phyloP scores from a whole-genome alignment of 1,139 yeast genomes.

The Sugiyamaella xylanicola region DNA sequence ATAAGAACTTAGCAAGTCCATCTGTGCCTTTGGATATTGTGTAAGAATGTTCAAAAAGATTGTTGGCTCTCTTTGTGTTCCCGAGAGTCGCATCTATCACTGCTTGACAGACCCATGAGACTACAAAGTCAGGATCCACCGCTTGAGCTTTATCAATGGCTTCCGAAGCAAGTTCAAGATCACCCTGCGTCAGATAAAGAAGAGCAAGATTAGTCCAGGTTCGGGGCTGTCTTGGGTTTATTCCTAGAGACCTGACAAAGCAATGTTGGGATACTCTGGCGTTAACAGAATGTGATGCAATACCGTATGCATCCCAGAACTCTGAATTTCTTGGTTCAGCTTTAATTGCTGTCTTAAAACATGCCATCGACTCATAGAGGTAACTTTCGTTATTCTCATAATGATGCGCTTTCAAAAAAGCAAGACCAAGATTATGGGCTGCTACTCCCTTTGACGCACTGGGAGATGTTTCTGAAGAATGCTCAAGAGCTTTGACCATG shows the following conservation, averaged over 20 bases:
- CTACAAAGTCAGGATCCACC: constrained; percentile 71
- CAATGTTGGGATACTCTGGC: constrained; percentile 89
- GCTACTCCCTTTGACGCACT: constrained; percentile 51
- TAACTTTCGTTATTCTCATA: constrained; percentile 27
- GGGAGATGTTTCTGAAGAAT: constrained; percentile 40
- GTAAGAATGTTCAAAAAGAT: constrained; percentile 74
- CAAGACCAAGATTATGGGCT: constrained; percentile 70
- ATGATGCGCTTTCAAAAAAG: constrained; percentile 55
- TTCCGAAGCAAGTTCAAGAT: constrained; percentile 69
- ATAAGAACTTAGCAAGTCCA: constrained; percentile 70
- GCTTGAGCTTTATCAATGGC: constrained; percentile 78
- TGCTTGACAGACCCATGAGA: constrained; percentile 91
- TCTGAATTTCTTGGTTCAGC: constrained; percentile 68
- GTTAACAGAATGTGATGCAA: constrained; percentile 60
- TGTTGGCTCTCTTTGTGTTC: constrained; percentile 52
- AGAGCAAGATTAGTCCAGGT: constrained; percentile 86
- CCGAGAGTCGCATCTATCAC: constrained; percentile 64
- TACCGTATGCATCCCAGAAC: constrained; percentile 84
- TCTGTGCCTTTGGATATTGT: constrained; percentile 73
- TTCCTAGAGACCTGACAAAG: constrained; percentile 74
- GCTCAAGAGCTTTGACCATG: constrained; percentile 30
- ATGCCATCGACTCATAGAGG: constrained; percentile 55
- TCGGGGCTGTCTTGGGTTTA: constrained; percentile 66
- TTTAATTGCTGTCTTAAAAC: constrained; percentile 67
- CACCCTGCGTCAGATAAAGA: constrained; percentile 69